These are phyloP conservation scores for Aspergillus fumigatus DNA, from an alignment of 2,329 filamentous ascomycete genomes.

Conservation along the genomic window DNA sequence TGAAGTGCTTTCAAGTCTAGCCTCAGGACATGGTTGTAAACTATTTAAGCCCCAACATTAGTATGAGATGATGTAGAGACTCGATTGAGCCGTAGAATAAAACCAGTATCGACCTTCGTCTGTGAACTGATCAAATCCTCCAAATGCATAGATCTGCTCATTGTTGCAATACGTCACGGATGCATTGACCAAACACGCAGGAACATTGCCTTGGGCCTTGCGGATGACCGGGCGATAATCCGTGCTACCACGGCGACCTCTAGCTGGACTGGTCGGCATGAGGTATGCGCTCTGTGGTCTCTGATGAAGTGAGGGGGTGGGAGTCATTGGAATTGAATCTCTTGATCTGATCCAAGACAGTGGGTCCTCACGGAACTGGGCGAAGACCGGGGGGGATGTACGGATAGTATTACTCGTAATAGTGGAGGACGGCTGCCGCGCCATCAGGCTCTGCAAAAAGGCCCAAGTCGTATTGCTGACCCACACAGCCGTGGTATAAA, in stretches of 20 bases:
- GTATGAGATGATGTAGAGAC: neutral
- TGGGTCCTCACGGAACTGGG: slow-evolving; percentile 32
- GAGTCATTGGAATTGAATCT: slow-evolving; percentile 24
- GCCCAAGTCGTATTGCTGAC: neutral
- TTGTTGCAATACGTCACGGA: slow-evolving; percentile 98
- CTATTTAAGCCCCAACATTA: slow-evolving; percentile 32
- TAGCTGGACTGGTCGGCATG: slow-evolving; percentile 80
- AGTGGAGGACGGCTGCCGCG: slow-evolving; percentile 24
- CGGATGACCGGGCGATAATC: slow-evolving; percentile 85
- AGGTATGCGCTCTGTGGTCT: slow-evolving; percentile 71
- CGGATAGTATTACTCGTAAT: slow-evolving; percentile 13
- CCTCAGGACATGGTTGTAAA: slow-evolving; percentile 94
- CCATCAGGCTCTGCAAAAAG: slow-evolving; percentile 21
- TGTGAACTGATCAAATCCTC: slow-evolving; percentile 97
- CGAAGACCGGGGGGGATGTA: slow-evolving; percentile 12
- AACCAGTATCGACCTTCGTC: slow-evolving; percentile 63
- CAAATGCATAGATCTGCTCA: slow-evolving; percentile 96
- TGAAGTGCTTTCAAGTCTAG: slow-evolving; percentile 82
- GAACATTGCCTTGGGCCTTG: slow-evolving; percentile 71
- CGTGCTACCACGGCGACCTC: slow-evolving; percentile 54
- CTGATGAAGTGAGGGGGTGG: slow-evolving; percentile 35
- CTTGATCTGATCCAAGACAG: slow-evolving; percentile 27
- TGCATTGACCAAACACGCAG: slow-evolving; percentile 93
- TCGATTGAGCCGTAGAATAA: neutral
- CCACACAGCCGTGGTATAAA: neutral